A percentile compares a stretch with the other conserved stretches of the same genome.
Evolutionary conservation across 441 rosid genomes (phyloP).

Genomic region (Sinapis alba): DNA sequence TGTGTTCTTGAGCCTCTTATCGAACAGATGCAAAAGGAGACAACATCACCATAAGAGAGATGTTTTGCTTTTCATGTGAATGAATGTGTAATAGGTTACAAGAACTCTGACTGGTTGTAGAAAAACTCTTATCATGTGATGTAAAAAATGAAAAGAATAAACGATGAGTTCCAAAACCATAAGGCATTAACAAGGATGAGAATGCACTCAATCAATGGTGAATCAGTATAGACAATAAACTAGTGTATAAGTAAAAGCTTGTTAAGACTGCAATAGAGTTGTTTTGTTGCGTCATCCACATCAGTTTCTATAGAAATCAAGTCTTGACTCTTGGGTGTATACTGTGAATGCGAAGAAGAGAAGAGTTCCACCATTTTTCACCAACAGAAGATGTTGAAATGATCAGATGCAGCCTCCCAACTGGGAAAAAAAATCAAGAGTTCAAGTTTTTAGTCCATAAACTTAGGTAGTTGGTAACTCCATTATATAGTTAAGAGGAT

Average conservation of each 20-base stretch:
- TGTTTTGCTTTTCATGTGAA: background rate
- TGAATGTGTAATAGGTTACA: slow-evolving; percentile 24
- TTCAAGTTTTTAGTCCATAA: background rate
- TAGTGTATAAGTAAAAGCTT: background rate
- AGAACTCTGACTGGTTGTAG: slow-evolving; percentile 10
- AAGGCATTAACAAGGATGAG: background rate
- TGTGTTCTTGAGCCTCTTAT: slow-evolving; percentile 57
- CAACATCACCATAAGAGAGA: slow-evolving; percentile 20
- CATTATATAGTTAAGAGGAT: background rate
- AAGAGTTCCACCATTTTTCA: slow-evolving; percentile 13
- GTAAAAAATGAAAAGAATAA: background rate
- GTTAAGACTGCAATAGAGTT: slow-evolving; percentile 21
- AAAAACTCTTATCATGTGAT: slow-evolving; percentile 27
- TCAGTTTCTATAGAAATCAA: slow-evolving; percentile 6
- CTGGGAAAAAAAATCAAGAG: slow-evolving; percentile 36
- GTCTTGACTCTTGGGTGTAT: slow-evolving; percentile 26
- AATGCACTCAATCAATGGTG: slow-evolving; percentile 12
- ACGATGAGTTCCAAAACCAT: slow-evolving; percentile 28
- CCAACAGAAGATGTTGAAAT: slow-evolving; percentile 11
- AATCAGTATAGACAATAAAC: background rate
- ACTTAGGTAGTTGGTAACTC: too few species aligned
- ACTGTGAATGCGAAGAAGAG: slow-evolving; percentile 22
- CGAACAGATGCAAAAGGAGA: slow-evolving; percentile 37
- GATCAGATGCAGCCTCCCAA: slow-evolving; percentile 85
- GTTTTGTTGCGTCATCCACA: slow-evolving; percentile 6